These are phyloP conservation scores for Coemansia asiatica DNA, from an alignment of 192 early-diverging fungal species.

Conservation along the genomic window DNA sequence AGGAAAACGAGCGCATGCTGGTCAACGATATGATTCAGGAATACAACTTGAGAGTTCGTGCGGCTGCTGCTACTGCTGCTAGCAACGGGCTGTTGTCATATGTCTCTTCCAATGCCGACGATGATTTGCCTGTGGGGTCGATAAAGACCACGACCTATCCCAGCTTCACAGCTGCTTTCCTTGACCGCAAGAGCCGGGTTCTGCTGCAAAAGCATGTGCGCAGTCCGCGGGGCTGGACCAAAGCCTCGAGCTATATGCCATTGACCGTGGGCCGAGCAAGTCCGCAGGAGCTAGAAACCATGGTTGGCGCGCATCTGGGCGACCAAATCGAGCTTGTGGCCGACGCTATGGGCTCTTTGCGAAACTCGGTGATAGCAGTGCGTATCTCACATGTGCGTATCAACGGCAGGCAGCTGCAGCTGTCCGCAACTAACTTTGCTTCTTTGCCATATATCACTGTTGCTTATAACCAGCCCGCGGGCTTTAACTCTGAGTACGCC, in stretches of 20 bases:
- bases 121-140: conserved; percentile 28
- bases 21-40: conserved; percentile 34
- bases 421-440: neutral
- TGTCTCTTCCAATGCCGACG: neutral
- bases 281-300: conserved; percentile 12
- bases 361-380: conserved; percentile 29
- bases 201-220: conserved; percentile 29
- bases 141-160: conserved; percentile 18
- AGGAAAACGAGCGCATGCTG: conserved; percentile 33
- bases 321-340: conserved; percentile 38
- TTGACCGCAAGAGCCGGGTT: conserved; percentile 14
- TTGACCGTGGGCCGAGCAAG: conserved; percentile 12
- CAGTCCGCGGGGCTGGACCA: conserved; percentile 28
- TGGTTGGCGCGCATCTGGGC: conserved; percentile 27
- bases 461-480: conserved; percentile 35
- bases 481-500: conserved; percentile 10
- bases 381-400: conserved; percentile 19
- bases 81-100: neutral
- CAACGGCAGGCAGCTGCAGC: neutral
- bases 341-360: conserved; percentile 34
- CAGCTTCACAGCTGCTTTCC: conserved; percentile 25
- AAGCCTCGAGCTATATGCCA: conserved; percentile 30
- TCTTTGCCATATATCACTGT: conserved; percentile 36
- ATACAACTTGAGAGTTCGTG: conserved; percentile 42
- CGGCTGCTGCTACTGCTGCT: neutral